phyloP scores from a whole-genome alignment of 2,329 filamentous ascomycete species.

The Apiospora rasikravindrae region DNA sequence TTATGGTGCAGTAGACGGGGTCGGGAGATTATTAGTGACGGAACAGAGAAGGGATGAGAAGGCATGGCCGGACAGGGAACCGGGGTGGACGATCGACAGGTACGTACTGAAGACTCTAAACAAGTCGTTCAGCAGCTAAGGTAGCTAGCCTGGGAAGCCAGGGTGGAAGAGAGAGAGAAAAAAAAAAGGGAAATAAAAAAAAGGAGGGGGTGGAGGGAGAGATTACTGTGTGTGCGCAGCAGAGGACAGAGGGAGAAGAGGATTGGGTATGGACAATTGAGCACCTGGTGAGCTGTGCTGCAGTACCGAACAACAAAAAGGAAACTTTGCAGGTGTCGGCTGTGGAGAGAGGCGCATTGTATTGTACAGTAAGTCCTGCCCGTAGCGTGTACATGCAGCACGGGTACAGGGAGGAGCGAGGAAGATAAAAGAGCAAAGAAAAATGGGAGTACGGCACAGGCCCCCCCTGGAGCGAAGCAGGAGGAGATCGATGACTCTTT shows the following conservation, averaged over 20 bases:
- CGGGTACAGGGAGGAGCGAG: not conserved
- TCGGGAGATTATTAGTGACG: conserved; percentile 39
- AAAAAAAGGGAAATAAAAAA: not conserved
- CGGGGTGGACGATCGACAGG: conserved; percentile 25
- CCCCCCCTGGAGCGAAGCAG: conserved; percentile 17
- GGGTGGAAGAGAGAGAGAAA: not conserved
- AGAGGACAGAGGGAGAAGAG: not conserved
- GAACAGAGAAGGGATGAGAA: conserved; percentile 35
- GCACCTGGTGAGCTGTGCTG: not conserved
- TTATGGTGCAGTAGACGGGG: conserved; percentile 32
- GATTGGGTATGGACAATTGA: conserved; percentile 1
- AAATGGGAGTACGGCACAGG: conserved; percentile 20
- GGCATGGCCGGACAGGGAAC: conserved; percentile 35
- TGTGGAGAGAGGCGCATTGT: conserved; percentile 18
- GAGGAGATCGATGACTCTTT: conserved; percentile 27
- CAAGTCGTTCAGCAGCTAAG: conserved; percentile 21
- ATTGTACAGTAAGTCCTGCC: not conserved
- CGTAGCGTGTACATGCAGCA: conserved; percentile 10
- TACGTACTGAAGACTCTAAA: conserved; percentile 24
- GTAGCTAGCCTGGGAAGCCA: conserved; percentile 7
- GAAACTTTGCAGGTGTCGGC: conserved; percentile 7
- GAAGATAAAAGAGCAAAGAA: not conserved
- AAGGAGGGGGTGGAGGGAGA: conserved; percentile 1
- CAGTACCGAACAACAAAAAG: conserved; percentile 2
- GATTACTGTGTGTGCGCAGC: conserved; percentile 1